phyloP scores from a whole-genome alignment of 305 asterid species.

The Caryopteris hybrid region DNA sequence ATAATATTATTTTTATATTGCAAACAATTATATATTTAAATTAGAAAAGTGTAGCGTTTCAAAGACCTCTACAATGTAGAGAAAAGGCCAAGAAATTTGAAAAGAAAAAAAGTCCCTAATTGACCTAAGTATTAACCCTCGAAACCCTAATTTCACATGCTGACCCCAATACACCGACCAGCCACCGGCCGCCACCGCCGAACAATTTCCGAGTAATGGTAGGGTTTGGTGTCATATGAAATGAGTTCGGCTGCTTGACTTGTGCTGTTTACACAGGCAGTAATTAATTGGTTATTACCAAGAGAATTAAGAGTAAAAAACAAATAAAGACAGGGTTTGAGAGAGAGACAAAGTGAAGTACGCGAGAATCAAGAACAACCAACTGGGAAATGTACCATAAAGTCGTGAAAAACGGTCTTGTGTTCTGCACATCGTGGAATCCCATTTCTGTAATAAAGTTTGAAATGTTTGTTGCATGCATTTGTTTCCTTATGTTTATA shows the following conservation, averaged over 20 bases:
- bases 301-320: background rate
- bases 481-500: too few relatives aligned
- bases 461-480: conserved; percentile 21
- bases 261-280: background rate
- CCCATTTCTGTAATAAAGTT: conserved; percentile 7
- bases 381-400: conserved; percentile 31
- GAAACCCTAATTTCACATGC: too few relatives aligned
- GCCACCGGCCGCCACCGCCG: conserved; percentile 1
- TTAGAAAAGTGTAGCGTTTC: too few relatives aligned
- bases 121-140: too few relatives aligned
- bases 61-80: too few relatives aligned
- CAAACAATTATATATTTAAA: too few relatives aligned
- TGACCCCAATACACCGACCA: too few relatives aligned
- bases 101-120: too few relatives aligned
- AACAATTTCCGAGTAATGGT: conserved; percentile 21
- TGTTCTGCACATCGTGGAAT: conserved; percentile 31
- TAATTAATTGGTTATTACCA: background rate
- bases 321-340: background rate
- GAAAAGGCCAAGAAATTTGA: too few relatives aligned
- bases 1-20: too few relatives aligned
- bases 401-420: conserved; percentile 48
- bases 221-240: conserved; percentile 12
- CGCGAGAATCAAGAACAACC: conserved; percentile 10
- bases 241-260: background rate
- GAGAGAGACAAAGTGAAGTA: background rate